Evolutionary conservation across 805 yeast species (phyloP).

Genomic region (Lipomyces sp.): DNA sequence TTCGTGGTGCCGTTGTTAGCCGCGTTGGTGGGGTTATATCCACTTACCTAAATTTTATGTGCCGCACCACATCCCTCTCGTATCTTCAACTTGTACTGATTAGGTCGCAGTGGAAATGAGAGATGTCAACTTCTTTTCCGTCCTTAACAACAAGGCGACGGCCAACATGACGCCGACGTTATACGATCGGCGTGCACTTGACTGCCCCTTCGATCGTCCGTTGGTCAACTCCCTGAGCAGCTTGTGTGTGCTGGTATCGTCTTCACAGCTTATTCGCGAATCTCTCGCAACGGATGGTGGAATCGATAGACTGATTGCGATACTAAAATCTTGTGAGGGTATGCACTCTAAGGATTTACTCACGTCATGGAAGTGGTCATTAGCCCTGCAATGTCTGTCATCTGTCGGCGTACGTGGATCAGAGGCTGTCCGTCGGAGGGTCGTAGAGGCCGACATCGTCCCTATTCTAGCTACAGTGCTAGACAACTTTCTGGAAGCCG

Average conservation of each 20-base stretch:
- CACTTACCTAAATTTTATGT: not conserved
- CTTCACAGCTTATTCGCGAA: slow-evolving; percentile 87
- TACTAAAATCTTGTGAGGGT: slow-evolving; percentile 75
- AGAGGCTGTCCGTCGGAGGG: slow-evolving; percentile 78
- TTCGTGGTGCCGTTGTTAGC: not conserved
- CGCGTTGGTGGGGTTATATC: not conserved
- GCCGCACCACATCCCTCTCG: not conserved
- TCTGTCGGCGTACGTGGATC: slow-evolving; percentile 92
- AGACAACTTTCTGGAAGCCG: slow-evolving; percentile 70
- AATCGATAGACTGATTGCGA: slow-evolving; percentile 81
- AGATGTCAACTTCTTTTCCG: slow-evolving; percentile 82
- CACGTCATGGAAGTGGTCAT: slow-evolving; percentile 97
- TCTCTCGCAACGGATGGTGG: slow-evolving; percentile 91
- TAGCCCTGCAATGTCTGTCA: slow-evolving; percentile 90
- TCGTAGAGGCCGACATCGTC: slow-evolving; percentile 88
- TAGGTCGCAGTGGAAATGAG: slow-evolving; percentile 60
- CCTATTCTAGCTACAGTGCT: slow-evolving; percentile 90
- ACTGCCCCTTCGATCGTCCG: slow-evolving; percentile 87
- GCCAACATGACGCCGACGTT: slow-evolving; percentile 85
- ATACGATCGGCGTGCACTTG: slow-evolving; percentile 90
- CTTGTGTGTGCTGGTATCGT: slow-evolving; percentile 81
- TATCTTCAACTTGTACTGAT: not conserved
- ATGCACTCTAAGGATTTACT: slow-evolving; percentile 51
- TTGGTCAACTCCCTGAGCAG: slow-evolving; percentile 90
- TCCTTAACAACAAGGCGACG: slow-evolving; percentile 85